These are phyloP conservation scores for Lithocarpus polystachyus DNA, from an alignment of 306 rosid genomes.

Conservation along the genomic window DNA sequence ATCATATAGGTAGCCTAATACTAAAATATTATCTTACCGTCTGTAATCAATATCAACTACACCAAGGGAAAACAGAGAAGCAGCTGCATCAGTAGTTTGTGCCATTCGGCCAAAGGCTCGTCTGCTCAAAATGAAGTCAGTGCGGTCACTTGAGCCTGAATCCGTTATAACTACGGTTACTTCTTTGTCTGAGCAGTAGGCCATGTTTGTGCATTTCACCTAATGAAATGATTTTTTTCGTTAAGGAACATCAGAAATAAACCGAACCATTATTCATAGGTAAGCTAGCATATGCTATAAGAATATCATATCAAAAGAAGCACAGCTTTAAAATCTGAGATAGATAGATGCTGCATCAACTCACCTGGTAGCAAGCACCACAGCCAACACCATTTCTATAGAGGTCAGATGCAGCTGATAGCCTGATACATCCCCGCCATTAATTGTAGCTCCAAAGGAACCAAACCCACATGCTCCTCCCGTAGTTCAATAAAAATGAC, in stretches of 20 bases:
- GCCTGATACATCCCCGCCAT: constrained; percentile 85
- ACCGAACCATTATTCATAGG: neutral
- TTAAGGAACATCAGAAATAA: neutral
- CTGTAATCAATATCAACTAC: constrained; percentile 64
- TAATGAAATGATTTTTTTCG: constrained; percentile 8
- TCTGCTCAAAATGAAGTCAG: constrained; percentile 75
- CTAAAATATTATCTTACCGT: constrained; percentile 41
- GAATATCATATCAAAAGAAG: neutral
- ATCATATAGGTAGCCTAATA: neutral
- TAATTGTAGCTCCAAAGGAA: constrained; percentile 80
- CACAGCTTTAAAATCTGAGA: no score
- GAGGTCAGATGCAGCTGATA: constrained; percentile 80
- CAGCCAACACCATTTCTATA: constrained; percentile 84
- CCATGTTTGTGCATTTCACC: constrained; percentile 73
- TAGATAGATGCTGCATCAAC: neutral
- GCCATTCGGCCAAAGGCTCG: constrained; percentile 74
- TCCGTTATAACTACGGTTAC: constrained; percentile 72
- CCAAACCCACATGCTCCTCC: constrained; percentile 87
- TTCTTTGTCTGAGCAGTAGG: constrained; percentile 66
- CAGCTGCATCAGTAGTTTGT: constrained; percentile 50
- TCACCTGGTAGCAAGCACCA: constrained; percentile 93
- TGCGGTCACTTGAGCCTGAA: constrained; percentile 57
- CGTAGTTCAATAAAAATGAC: constrained; percentile 23
- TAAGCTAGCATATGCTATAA: neutral
- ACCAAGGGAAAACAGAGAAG: constrained; percentile 55